Evolutionary conservation across 2,329 filamentous ascomycete species (phyloP), one percentile per base, ranked within the genome.

Genomic region (Boeremia lycopersici): DNA sequence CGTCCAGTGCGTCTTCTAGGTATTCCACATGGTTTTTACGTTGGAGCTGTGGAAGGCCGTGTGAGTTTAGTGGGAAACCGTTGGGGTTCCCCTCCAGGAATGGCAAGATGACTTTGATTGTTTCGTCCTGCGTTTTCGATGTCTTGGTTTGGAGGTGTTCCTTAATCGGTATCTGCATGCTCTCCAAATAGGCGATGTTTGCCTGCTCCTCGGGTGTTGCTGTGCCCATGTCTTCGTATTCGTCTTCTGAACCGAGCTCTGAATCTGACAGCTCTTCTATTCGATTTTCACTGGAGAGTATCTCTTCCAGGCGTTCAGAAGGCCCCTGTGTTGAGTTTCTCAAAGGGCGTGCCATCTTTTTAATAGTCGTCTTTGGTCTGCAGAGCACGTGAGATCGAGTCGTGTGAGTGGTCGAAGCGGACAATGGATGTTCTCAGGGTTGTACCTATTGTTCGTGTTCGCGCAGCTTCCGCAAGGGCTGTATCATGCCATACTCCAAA

Each of bases 21-120:
- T 91, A 93, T 30, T 72, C 75, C 55, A 84, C 78, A 75, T 88
- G 86, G 36, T 77, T 75, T 53, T 79, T 77, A 36, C 89, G 86
- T 63, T 87, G 83, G n/a, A 99, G 83, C 52, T 81, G 82, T 12
- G 91, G 90, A 31, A 97, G 78, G 12, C 91, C 92, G 72, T 88
- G 80, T 46, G 77, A 77, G 76, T 96, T 96, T 76, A 84, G 82
- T 15, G 76, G 63, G 47, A 81, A 71, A 23, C 80, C 77, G 54
- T 82, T 78, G 43, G 79, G 79, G 36, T 77, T 81, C n/a, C 78
- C 77, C 30, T 79, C 77, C 13, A 96, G 79, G 61, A 87, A 88
- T 0, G 89, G 87, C 28, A 92, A 76, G 65, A 90, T 90, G 66
- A 84, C 82, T 33, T 85, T 76, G 49, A 91, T 78, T 0, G 89